Percentiles rank a stretch among this genome's conserved stretches.
phyloP scores from a whole-genome alignment of 352 stramenopile species.

The Phytophthora palmivora region DNA sequence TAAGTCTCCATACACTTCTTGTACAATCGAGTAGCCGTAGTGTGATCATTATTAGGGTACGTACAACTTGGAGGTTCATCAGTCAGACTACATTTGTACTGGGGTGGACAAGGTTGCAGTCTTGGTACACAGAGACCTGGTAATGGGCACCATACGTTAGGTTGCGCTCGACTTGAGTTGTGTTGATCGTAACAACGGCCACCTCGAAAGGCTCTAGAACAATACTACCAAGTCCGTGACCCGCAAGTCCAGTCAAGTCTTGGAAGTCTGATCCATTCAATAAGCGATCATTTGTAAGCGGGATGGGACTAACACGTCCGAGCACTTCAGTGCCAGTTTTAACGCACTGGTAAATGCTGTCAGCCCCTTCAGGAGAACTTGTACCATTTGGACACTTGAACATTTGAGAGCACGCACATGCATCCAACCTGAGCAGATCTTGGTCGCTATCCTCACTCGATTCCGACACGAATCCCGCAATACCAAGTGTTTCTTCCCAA shows the following conservation, averaged over 20 bases:
- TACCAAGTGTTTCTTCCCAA: constrained; percentile 81
- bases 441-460: constrained; percentile 30
- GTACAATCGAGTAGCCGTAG: constrained; percentile 48
- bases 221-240: constrained; percentile 66
- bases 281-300: constrained; percentile 53
- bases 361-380: constrained; percentile 60
- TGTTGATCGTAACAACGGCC: constrained; percentile 93
- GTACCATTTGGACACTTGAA: constrained; percentile 97
- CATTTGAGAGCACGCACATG: constrained; percentile 93
- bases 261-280: constrained; percentile 71
- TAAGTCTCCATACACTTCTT: constrained; percentile 53
- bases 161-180: constrained; percentile 90
- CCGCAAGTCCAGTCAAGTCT: constrained; percentile 74
- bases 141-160: constrained; percentile 98
- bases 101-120: constrained; percentile 95
- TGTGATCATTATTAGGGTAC: constrained; percentile 70
- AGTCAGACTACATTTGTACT: constrained; percentile 88
- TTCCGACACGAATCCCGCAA: constrained; percentile 72
- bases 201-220: constrained; percentile 91
- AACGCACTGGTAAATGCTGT: constrained; percentile 90
- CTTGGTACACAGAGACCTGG: constrained; percentile 93
- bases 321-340: constrained; percentile 92
- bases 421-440: constrained; percentile 84
- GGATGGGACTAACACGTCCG: constrained; percentile 85
- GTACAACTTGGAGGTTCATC: constrained; percentile 53